These are phyloP conservation scores for Beta corolliflora DNA, from an alignment of 179 eudicot genomes.

Conservation along the genomic window DNA sequence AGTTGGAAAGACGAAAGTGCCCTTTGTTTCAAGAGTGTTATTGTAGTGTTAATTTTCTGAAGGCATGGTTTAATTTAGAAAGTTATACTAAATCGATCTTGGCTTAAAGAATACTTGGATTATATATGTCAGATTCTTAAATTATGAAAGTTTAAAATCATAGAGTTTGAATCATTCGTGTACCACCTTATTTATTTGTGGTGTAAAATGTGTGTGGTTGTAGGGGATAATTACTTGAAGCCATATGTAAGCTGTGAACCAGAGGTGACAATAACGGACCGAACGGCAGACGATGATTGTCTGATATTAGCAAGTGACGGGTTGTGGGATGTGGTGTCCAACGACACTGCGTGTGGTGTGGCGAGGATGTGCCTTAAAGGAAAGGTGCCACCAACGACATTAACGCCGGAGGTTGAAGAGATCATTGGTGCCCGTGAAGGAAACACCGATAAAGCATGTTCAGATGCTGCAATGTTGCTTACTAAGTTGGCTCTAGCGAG, in stretches of 20 bases:
- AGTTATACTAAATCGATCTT: too few relatives aligned
- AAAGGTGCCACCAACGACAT: slow-evolving; percentile 32
- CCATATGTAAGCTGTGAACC: slow-evolving; percentile 82
- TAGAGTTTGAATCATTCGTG: background rate
- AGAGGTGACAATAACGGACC: slow-evolving; percentile 73
- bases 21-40: too few relatives aligned
- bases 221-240: slow-evolving; percentile 68
- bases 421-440: slow-evolving; percentile 29
- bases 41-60: too few relatives aligned
- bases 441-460: slow-evolving; percentile 58
- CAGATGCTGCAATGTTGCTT: slow-evolving; percentile 71
- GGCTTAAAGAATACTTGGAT: too few relatives aligned
- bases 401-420: slow-evolving; percentile 5
- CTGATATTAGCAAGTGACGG: slow-evolving; percentile 87
- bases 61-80: too few relatives aligned
- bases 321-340: slow-evolving; percentile 86
- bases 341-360: slow-evolving; percentile 80
- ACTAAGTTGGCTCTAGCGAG: slow-evolving; percentile 81
- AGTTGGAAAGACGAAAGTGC: too few relatives aligned
- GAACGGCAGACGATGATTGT: slow-evolving; percentile 70
- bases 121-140: too few relatives aligned
- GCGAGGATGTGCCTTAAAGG: slow-evolving; percentile 77
- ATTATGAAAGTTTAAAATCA: too few relatives aligned
- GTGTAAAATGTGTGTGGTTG: background rate
- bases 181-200: background rate